Evolutionary conservation across 257 asterid genomes (phyloP).

Genomic region (Solanum piurae): DNA sequence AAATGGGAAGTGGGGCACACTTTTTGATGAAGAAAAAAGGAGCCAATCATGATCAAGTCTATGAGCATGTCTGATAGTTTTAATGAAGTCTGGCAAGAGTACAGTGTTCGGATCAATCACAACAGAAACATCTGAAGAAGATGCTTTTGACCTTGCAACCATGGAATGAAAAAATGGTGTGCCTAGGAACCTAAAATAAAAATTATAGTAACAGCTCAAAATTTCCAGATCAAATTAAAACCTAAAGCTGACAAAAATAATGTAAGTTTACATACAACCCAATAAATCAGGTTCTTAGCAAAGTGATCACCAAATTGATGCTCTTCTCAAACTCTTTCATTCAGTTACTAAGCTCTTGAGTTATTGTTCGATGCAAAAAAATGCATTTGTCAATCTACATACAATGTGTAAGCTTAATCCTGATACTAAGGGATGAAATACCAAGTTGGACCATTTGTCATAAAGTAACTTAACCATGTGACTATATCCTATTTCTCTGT

Average conservation of each 20-base stretch:
- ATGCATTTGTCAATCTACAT: neutral
- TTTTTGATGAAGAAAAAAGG: constrained; percentile 44
- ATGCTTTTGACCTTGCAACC: constrained; percentile 74
- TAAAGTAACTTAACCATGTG: neutral
- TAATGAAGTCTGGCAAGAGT: constrained; percentile 58
- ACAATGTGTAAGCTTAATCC: neutral
- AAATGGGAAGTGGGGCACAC: constrained; percentile 44
- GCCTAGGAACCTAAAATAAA: constrained; percentile 52
- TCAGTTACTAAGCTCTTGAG: neutral
- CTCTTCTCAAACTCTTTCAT: neutral
- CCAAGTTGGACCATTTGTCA: neutral
- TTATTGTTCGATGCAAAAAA: neutral
- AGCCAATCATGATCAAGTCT: constrained; percentile 93
- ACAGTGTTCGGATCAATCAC: constrained; percentile 64
- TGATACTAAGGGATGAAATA: neutral
- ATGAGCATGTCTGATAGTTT: constrained; percentile 51
- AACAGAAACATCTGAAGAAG: constrained; percentile 61
- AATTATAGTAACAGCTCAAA: neutral
- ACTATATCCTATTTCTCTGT: neutral
- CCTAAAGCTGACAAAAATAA: neutral
- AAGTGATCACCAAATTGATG: neutral
- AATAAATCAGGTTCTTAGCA: neutral
- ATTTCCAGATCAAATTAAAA: neutral
- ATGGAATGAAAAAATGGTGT: constrained; percentile 88
- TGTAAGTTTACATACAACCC: neutral